phyloP scores from a whole-genome alignment of 495 filamentous ascomycete species.

The Bacidia gigantensis region DNA sequence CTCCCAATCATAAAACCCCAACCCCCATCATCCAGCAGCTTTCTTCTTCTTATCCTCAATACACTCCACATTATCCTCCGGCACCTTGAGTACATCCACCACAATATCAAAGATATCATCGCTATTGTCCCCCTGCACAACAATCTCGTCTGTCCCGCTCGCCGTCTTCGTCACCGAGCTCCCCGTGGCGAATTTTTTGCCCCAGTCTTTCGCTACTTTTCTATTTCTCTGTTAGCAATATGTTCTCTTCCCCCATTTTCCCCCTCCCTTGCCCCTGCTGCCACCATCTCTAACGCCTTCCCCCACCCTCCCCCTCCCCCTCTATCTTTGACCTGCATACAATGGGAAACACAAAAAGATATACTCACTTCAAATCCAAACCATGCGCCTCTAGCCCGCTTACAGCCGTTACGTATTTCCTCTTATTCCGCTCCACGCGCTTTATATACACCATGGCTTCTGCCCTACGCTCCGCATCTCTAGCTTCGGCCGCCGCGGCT shows the following conservation, averaged over 20 bases:
- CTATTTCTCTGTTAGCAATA: background rate
- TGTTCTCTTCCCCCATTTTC: background rate
- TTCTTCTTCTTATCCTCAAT: slow-evolving; percentile 94
- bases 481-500: slow-evolving; percentile 68
- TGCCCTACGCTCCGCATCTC: slow-evolving; percentile 61
- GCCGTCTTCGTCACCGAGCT: slow-evolving; percentile 80
- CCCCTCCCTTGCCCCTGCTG: background rate
- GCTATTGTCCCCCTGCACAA: slow-evolving; percentile 92
- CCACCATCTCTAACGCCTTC: too few relatives aligned
- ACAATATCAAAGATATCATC: slow-evolving; percentile 89
- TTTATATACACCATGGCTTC: slow-evolving; percentile 79
- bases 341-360: too few relatives aligned
- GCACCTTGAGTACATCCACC: slow-evolving; percentile 68
- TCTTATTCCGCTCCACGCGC: slow-evolving; percentile 93
- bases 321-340: slow-evolving; percentile 47
- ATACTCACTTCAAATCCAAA: slow-evolving; percentile 57
- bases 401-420: slow-evolving; percentile 90
- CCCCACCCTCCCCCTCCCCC: slow-evolving; percentile 25
- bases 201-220: slow-evolving; percentile 57
- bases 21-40: slow-evolving; percentile 14
- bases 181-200: slow-evolving; percentile 89
- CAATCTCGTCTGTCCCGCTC: slow-evolving; percentile 85
- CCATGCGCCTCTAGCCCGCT: slow-evolving; percentile 79
- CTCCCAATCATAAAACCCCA: background rate
- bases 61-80: slow-evolving; percentile 86